These are phyloP conservation scores for Mortierella sp. DNA, from an alignment of 371 early-diverging fungal genomes.

Conservation along the genomic window DNA sequence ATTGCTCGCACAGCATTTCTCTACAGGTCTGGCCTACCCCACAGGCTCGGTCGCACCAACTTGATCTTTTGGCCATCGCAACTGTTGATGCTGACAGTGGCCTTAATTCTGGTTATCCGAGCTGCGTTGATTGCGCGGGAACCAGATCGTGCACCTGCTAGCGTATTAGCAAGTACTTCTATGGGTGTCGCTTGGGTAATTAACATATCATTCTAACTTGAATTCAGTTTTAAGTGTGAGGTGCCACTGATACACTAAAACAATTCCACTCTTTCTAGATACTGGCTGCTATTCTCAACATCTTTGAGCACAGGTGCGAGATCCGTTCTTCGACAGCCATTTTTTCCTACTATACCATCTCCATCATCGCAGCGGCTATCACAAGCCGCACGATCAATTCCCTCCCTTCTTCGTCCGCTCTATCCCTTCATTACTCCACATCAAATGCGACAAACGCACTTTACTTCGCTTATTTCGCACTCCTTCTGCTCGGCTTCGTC, in stretches of 20 bases:
- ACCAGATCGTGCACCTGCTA: constrained; percentile 17
- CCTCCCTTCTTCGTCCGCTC: not conserved
- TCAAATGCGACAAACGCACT: not conserved
- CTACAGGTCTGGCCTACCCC: constrained; percentile 1
- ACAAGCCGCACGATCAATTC: constrained; percentile 27
- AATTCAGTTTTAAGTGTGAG: too few species aligned
- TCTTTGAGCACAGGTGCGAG: constrained; percentile 32
- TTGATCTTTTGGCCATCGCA: constrained; percentile 39
- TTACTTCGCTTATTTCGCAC: constrained; percentile 23
- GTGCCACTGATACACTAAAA: too few species aligned
- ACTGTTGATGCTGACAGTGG: constrained; percentile 15
- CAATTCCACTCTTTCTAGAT: constrained; percentile 5
- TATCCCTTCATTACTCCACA: not conserved
- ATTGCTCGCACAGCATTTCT: constrained; percentile 4
- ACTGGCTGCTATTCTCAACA: constrained; percentile 15
- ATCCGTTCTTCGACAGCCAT: constrained; percentile 44
- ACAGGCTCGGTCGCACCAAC: constrained; percentile 19
- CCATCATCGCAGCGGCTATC: constrained; percentile 24
- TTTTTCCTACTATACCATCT: constrained; percentile 25
- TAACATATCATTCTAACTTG: not conserved
- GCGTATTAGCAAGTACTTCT: constrained; percentile 16
- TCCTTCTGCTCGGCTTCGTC: constrained; percentile 24
- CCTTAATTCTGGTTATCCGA: constrained; percentile 17
- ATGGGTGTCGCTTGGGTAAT: constrained; percentile 33
- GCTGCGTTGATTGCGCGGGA: constrained; percentile 14